Conservation (phyloP, 345 rosid genomes). For the Salix brachista region DNA sequence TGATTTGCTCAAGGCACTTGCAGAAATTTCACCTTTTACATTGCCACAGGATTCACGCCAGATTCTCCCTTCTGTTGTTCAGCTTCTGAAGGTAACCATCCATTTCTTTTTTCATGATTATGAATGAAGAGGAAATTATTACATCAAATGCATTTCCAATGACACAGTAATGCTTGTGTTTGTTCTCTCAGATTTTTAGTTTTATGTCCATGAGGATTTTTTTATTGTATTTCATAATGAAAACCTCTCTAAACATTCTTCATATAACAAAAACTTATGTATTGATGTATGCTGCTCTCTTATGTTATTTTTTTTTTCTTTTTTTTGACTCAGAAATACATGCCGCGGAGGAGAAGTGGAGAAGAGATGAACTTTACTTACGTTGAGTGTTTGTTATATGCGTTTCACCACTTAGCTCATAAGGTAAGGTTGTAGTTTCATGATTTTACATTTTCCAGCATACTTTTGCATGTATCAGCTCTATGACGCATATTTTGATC, state of each 20-base stretch:
- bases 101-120: background rate
- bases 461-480: background rate
- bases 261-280: background rate
- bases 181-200: slow-evolving; percentile 2
- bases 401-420: slow-evolving; percentile 87
- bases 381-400: slow-evolving; percentile 85
- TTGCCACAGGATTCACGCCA: slow-evolving; percentile 92
- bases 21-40: slow-evolving; percentile 87
- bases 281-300: background rate
- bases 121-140: background rate
- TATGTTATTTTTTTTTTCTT: slow-evolving; percentile 12
- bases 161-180: background rate
- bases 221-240: background rate
- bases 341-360: slow-evolving; percentile 87
- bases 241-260: background rate
- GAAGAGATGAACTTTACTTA: slow-evolving; percentile 96
- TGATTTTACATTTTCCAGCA: slow-evolving; percentile 6
- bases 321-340: slow-evolving; percentile 57
- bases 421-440: slow-evolving; percentile 79
- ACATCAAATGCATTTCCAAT: background rate
- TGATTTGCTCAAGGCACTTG: slow-evolving; percentile 90
- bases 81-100: slow-evolving; percentile 70
- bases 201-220: background rate
- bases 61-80: slow-evolving; percentile 82
- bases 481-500: slow-evolving; percentile 21